Conservation (phyloP, 2,329 filamentous ascomycete species). For the Sphaerulina musiva region DNA sequence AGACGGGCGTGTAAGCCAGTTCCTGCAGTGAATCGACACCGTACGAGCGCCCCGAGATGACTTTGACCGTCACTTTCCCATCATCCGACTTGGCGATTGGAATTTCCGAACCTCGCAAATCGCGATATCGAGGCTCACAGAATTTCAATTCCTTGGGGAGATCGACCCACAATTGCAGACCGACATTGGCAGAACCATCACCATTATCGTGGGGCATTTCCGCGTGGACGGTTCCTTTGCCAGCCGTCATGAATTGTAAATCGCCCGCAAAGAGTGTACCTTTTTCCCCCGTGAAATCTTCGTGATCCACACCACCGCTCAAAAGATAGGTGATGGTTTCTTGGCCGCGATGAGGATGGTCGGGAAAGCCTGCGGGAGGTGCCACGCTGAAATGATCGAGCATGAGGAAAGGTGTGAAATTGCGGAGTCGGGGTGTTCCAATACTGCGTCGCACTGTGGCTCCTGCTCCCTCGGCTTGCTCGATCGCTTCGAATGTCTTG, state of each 20-base stretch:
- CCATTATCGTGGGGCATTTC: constrained; percentile 68
- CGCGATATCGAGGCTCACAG: constrained; percentile 88
- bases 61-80: constrained; percentile 71
- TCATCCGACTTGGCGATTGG: constrained; percentile 65
- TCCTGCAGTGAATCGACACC: constrained; percentile 83
- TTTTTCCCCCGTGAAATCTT: constrained; percentile 80
- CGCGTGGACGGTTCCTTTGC: constrained; percentile 83
- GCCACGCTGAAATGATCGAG: constrained; percentile 74
- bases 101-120: constrained; percentile 72
- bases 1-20: constrained; percentile 93
- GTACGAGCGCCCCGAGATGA: constrained; percentile 79
- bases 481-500: constrained; percentile 74
- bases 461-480: constrained; percentile 82
- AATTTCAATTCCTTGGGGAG: constrained; percentile 72
- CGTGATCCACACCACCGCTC: constrained; percentile 78
- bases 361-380: constrained; percentile 52
- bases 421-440: constrained; percentile 72
- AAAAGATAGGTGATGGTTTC: constrained; percentile 88
- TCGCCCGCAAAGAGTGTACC: constrained; percentile 84
- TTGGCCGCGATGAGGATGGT: constrained; percentile 60
- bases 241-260: constrained; percentile 96
- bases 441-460: constrained; percentile 82
- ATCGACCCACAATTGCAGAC: constrained; percentile 94
- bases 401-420: constrained; percentile 92
- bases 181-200: constrained; percentile 71